Evolutionary conservation across 352 stramenopile genomes (phyloP), one percentile per base, ranked within the genome.

Genomic region (Phytophthora gonapodyides): DNA sequence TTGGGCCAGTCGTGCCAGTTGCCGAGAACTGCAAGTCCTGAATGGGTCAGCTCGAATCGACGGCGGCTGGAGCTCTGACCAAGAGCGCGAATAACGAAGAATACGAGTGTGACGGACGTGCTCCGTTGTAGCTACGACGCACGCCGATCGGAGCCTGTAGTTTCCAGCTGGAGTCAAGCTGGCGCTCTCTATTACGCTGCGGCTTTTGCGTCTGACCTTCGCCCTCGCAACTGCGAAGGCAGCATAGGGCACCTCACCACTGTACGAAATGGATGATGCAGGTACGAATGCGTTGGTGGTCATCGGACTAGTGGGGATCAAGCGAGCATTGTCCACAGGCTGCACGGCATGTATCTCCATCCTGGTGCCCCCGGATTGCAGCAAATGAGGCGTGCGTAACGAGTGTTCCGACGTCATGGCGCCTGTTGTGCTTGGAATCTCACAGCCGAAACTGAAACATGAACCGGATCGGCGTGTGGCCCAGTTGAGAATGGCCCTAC

Each of bases 361-460:
- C 27, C 27, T 31, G 27, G 5, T 31, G 6, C 5, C 27, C 27
- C 27, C 27, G 27, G 27, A 31, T 9, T 31, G 27, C 31, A 60
- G 41, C 17, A 62, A 68, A 68, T 54, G 44, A 64, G 45, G 19
- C 37, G 52, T 68, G 46, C 37, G 60, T 63, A 64, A 63, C 17
- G 37, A 16, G 33, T 9, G 35, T 45, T 44, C 38, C 31, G 30
- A 48, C 52, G 17, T 50, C 38, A 16, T 27, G 21, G 21, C 21
- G 21, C 21, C 21, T 24, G 21, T 24, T 24, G 27, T 31, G 27
- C 6, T 31, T 31, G 6, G 27, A 8, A 8, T 8, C 27, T 31
- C 27, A 31, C 27, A 31, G 27, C 5, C 27, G 27, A 31, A 27
- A 27, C 24, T 27, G 24, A 27, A 27, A 27, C 24, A 31, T 31